Base-by-base conservation (phyloP, 1,284 basidiomycete species). In the Ustilago trichophora region DNA sequence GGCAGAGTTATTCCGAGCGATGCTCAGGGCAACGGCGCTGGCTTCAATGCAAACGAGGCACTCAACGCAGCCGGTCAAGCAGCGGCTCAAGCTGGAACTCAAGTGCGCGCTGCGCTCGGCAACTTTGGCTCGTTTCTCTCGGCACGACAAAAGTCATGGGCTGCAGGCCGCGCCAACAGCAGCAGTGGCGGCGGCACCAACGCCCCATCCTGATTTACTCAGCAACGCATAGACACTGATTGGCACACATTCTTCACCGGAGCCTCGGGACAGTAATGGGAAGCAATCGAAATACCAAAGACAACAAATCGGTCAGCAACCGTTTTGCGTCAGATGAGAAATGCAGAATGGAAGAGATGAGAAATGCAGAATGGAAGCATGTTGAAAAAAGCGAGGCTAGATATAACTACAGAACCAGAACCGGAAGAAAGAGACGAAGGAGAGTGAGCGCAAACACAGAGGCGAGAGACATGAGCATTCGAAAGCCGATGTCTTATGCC, bases 81-180 rank as follows among this genome's bases (percentile, higher is more conserved):
- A n/a, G 78, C 69, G 21, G 60, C 72, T 8, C 65, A 67, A 9
- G 77, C 78, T 1, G 71, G 70, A 19, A 75, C 73, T 3, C 73
- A 80, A 22, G 74, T 77, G 11, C 62, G 74, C 7, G 69, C 71
- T 4, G 79, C 79, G 5, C 22, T 80, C 1, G 72, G 75, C 42
- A 67, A 56, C 41, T 75, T 80, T 53, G 79, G 79, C 18, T 68
- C 59, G 4, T 81, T 76, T 51, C 57, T 80, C 11, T 71, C 75
- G 4, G 40, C 69, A 22, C 51, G 55, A 4, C 71, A 74, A 29
- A 71, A 69, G 43, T 58, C 68, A 1, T 73, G 71, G 71, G 50
- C 62, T 16, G 57, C 58, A 3, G 47, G 54, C 16, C 65, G 65
- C 16, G 18, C 31, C 26, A 50, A 46, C 29, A 47, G 38, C 46